These are phyloP conservation scores for Anaeromyces robustus DNA, from an alignment of 192 early-diverging fungal genomes.

Conservation along the genomic window DNA sequence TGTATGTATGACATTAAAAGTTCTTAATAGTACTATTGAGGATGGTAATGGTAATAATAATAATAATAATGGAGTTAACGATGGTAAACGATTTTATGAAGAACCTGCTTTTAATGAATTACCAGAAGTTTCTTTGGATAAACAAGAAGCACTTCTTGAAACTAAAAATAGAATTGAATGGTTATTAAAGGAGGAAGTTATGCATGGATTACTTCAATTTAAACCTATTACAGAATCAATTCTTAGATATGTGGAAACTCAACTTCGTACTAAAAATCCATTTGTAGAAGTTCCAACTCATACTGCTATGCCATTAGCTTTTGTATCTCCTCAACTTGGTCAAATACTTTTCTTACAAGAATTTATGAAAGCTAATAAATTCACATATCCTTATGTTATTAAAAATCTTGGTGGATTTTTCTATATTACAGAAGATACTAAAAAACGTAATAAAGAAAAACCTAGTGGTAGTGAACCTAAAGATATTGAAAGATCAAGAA, in stretches of 20 bases:
- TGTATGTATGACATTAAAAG: conserved; percentile 44
- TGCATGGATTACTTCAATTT: conserved; percentile 48
- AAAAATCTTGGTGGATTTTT: not conserved
- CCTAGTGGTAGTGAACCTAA: conserved; percentile 8
- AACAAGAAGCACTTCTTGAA: conserved; percentile 38
- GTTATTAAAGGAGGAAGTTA: conserved; percentile 59
- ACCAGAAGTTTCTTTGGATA: conserved; percentile 17
- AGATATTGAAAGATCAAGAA: conserved; percentile 5
- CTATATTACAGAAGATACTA: not conserved
- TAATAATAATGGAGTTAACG: conserved; percentile 12
- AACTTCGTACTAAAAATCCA: conserved; percentile 9
- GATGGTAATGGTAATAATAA: conserved; percentile 16
- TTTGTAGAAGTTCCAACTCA: conserved; percentile 40
- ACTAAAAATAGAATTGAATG: conserved; percentile 35
- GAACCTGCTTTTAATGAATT: conserved; percentile 14
- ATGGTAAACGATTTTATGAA: conserved; percentile 10
- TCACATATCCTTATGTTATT: conserved; percentile 22
- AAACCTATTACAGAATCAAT: conserved; percentile 24
- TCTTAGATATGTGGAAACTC: conserved; percentile 9
- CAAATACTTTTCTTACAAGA: not conserved
- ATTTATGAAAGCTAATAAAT: conserved; percentile 17
- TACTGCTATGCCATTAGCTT: conserved; percentile 24
- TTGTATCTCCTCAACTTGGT: conserved; percentile 14
- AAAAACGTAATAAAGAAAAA: conserved; percentile 34
- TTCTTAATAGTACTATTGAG: conserved; percentile 15